Evolutionary conservation across 495 filamentous ascomycete genomes (phyloP), one percentile per base, ranked within the genome.

Genomic region (Halenospora varia): DNA sequence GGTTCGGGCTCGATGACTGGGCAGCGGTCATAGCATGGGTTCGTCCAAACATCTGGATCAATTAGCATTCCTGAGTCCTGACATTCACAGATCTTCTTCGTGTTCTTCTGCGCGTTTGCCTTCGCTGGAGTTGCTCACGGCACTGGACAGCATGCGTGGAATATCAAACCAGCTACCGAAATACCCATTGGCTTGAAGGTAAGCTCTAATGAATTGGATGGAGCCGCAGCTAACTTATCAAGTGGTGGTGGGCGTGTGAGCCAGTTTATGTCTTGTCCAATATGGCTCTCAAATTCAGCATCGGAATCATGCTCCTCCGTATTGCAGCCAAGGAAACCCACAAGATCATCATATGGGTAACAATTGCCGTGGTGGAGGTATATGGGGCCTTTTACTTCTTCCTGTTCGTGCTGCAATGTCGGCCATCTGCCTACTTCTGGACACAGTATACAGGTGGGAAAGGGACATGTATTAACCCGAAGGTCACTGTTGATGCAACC

Each of bases 251-350:
- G 64, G 60, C 69, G 29, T 73, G 70, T 56, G 71, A 74, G 44
- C 55, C 68, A 25, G 65, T 72, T 42, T 76, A 75, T 57, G 57
- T 73, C 25, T 45, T 70, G 18, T 61, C 62, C 29, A 73, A 64
- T 61, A 62, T 63, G 42, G 53, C 68, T 4, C 46, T 73, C 11
- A 79, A 79, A 59, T 54, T 74, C 26, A 69, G 71, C 39, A 71
- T 80, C 53, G 73, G 66, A 41, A 56, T 71, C 55, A 73, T 78
- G 61, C 66, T 78, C 13, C 69, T 77, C 4, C 70, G 77, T 35
- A 63, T 80, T n/a, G 62, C 73, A 22, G 62, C 73, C 10, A 50
- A 61, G 13, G 56, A 45, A 17, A n/a, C 62, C 10, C 75, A 80
- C 54, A 66, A 68, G 26, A 60, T 63, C 57, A 70, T 73, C 50